phyloP scores from a whole-genome alignment of 1,284 basidiomycete species.

The Ustilago crameri region DNA sequence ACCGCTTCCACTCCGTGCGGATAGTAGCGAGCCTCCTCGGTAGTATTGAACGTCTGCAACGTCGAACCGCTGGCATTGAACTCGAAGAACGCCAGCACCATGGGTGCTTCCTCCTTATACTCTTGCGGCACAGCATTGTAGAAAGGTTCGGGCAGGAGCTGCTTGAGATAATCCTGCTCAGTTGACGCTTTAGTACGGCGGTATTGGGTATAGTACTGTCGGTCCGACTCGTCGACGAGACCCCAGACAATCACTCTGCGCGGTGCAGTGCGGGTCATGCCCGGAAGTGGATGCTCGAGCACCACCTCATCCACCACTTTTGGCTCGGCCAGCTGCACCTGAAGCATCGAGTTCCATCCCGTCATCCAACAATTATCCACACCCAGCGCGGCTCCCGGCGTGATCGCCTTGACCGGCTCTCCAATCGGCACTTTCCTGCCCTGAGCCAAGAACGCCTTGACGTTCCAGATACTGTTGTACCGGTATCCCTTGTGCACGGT shows the following conservation, averaged over 20 bases:
- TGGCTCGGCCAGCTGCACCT: constrained; percentile 28
- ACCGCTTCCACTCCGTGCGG: constrained; percentile 30
- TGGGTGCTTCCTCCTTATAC: constrained; percentile 23
- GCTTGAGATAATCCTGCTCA: constrained; percentile 13
- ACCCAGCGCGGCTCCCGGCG: constrained; percentile 26
- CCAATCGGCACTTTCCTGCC: constrained; percentile 44
- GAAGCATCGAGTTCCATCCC: constrained; percentile 35
- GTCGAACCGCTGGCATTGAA: constrained; percentile 36
- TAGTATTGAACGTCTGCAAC: constrained; percentile 34
- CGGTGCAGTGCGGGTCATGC: constrained; percentile 31
- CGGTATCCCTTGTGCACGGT: constrained; percentile 41
- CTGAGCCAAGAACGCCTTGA: constrained; percentile 30
- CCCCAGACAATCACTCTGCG: constrained; percentile 37
- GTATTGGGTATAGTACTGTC: constrained; percentile 23
- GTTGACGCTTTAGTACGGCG: constrained; percentile 10
- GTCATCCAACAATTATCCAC: constrained; percentile 42
- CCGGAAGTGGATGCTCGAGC: constrained; percentile 40
- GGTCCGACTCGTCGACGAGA: constrained; percentile 26
- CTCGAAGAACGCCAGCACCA: constrained; percentile 28
- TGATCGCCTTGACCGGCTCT: constrained; percentile 43
- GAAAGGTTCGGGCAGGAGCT: constrained; percentile 17
- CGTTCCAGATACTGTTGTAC: constrained; percentile 43
- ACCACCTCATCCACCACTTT: constrained; percentile 38
- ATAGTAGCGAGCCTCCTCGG: constrained; percentile 25
- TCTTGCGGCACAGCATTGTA: constrained; percentile 22